Evolutionary conservation across 1,139 yeast species (phyloP).

Genomic region (Chernovozyma aurita): DNA sequence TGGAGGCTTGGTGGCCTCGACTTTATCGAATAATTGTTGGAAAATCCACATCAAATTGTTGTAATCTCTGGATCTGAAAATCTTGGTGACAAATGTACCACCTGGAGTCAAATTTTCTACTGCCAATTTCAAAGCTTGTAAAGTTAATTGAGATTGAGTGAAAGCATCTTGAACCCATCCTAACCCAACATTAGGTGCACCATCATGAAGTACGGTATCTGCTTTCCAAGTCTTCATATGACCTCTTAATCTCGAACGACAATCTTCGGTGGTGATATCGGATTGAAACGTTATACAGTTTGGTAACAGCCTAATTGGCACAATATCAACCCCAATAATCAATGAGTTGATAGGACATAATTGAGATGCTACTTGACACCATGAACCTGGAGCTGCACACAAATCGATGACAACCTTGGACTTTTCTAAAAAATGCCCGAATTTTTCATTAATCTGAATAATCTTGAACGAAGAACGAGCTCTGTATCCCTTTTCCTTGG

Average conservation of each 20-base stretch:
- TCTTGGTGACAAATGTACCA: constrained; percentile 95
- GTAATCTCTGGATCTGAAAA: constrained; percentile 96
- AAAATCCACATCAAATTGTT: constrained; percentile 96
- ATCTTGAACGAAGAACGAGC: constrained; percentile 98
- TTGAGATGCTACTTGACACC: constrained; percentile 98
- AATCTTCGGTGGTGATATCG: constrained; percentile 96
- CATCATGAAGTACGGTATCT: constrained; percentile 96
- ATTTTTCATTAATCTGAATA: constrained; percentile 92
- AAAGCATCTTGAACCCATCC: constrained; percentile 99
- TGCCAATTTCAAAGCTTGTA: constrained; percentile 89
- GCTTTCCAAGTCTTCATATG: constrained; percentile 99
- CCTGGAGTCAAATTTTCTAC: constrained; percentile 90
- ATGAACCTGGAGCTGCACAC: constrained; percentile 99
- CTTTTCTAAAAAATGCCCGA: constrained; percentile 89
- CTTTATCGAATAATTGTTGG: constrained; percentile 90
- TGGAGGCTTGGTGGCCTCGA: constrained; percentile 98
- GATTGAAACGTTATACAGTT: constrained; percentile 92
- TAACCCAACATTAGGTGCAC: constrained; percentile 99
- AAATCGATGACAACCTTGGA: constrained; percentile 97
- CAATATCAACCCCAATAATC: constrained; percentile 96
- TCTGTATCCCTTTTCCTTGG: constrained; percentile 96
- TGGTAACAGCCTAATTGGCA: constrained; percentile 91
- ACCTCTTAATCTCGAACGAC: constrained; percentile 89
- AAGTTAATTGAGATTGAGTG: constrained; percentile 92
- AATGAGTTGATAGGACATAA: constrained; percentile 88